Evolutionary conservation across 345 rosid genomes (phyloP).

Genomic region (Turritis glabra): DNA sequence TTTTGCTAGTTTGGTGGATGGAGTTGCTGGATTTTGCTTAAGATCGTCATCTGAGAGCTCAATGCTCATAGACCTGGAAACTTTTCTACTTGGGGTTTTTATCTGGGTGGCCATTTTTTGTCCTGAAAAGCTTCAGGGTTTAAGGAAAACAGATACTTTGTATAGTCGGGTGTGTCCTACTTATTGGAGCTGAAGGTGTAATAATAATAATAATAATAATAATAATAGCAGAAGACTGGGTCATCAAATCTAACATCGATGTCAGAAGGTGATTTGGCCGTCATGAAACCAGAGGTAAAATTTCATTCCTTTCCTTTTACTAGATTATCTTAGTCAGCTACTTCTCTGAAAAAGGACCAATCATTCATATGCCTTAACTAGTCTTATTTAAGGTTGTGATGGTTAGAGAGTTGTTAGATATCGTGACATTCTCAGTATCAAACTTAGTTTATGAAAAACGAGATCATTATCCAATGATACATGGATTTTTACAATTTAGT

Average conservation of each 20-base stretch:
- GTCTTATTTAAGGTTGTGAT: background rate
- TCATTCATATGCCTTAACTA: background rate
- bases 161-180: background rate
- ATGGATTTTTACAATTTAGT: background rate
- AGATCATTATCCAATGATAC: too few relatives aligned
- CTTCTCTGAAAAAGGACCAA: background rate
- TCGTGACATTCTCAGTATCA: too few relatives aligned
- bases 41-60: slow-evolving; percentile 23
- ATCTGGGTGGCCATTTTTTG: slow-evolving; percentile 19
- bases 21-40: slow-evolving; percentile 33
- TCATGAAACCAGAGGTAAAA: slow-evolving; percentile 74
- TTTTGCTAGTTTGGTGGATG: slow-evolving; percentile 34
- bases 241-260: slow-evolving; percentile 37
- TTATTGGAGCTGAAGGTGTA: slow-evolving; percentile 25
- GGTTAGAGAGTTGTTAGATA: too few relatives aligned
- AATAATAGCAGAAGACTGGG: slow-evolving; percentile 10
- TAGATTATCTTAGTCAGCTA: background rate
- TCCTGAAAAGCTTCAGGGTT: slow-evolving; percentile 26
- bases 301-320: background rate
- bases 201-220: background rate
- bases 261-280: slow-evolving; percentile 72
- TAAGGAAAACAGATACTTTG: slow-evolving; percentile 23
- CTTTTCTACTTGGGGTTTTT: slow-evolving; percentile 4
- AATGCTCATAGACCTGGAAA: slow-evolving; percentile 36
- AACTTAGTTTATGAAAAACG: too few relatives aligned